These are phyloP conservation scores for Aleurites moluccanus DNA, from an alignment of 441 rosid genomes.

Conservation along the genomic window DNA sequence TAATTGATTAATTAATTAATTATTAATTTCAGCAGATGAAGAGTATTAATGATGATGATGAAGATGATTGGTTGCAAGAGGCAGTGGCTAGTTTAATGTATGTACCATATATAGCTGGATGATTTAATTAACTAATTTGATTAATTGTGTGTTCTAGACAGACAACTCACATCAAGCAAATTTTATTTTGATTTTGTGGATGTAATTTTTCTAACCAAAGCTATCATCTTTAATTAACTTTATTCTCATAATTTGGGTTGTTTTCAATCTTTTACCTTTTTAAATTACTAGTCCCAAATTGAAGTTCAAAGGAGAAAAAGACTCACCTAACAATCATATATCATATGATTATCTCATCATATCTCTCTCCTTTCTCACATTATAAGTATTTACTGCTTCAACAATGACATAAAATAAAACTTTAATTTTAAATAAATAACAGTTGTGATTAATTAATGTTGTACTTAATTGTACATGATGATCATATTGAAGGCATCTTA, in stretches of 20 bases:
- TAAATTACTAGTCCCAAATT: slow-evolving; percentile 2
- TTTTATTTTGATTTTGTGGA: slow-evolving; percentile 5
- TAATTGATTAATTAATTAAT: too few relatives aligned
- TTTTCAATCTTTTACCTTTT: slow-evolving; percentile 10
- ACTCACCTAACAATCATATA: slow-evolving; percentile 10
- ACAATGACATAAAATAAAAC: neutral
- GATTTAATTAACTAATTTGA: slow-evolving; percentile 2
- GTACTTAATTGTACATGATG: neutral
- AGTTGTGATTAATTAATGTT: too few relatives aligned
- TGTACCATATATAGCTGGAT: slow-evolving; percentile 47
- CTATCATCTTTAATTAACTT: slow-evolving; percentile 1
- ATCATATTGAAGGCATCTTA: neutral
- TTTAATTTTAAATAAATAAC: neutral
- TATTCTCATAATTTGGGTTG: slow-evolving; percentile 16
- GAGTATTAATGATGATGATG: slow-evolving; percentile 48
- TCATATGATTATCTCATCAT: slow-evolving; percentile 11
- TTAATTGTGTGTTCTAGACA: neutral
- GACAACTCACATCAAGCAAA: neutral
- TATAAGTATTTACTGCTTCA: neutral
- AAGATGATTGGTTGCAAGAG: slow-evolving; percentile 75
- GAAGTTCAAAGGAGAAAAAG: slow-evolving; percentile 17
- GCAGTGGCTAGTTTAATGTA: slow-evolving; percentile 71
- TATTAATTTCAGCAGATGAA: slow-evolving; percentile 44
- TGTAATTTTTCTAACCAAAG: slow-evolving; percentile 19
- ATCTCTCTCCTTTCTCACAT: neutral